These are phyloP conservation scores for Penicillium sp. DNA, from an alignment of 2,329 filamentous ascomycete genomes.

Conservation along the genomic window DNA sequence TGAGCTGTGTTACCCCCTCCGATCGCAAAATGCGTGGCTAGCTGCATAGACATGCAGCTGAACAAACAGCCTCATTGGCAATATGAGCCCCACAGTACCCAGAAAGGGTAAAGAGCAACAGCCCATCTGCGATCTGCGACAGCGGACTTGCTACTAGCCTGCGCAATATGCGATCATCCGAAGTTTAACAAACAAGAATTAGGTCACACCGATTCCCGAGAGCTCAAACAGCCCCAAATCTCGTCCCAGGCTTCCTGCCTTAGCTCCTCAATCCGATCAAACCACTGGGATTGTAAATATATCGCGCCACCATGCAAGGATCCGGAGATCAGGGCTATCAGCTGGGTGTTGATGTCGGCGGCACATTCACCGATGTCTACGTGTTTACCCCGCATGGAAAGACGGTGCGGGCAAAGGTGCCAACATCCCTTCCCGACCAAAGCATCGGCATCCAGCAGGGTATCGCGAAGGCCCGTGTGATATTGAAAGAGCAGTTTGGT, in stretches of 20 bases:
- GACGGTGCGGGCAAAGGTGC: slow-evolving; percentile 50
- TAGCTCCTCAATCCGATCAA: not conserved
- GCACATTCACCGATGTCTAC: slow-evolving; percentile 54
- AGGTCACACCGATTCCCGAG: not conserved
- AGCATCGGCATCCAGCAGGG: slow-evolving; percentile 52
- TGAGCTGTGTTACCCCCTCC: not conserved
- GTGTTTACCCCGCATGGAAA: slow-evolving; percentile 50
- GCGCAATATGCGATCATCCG: not conserved
- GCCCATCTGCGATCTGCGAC: not conserved
- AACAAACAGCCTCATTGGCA: not conserved
- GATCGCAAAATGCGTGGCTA: not conserved
- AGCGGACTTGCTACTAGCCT: not conserved
- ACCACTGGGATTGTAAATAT: not conserved
- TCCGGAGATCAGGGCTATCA: slow-evolving; percentile 16
- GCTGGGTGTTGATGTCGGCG: slow-evolving; percentile 33
- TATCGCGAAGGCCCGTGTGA: slow-evolving; percentile 45
- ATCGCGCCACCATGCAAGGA: not conserved
- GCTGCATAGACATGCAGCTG: not conserved
- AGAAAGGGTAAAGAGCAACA: not conserved
- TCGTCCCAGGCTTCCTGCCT: not conserved
- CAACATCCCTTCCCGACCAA: slow-evolving; percentile 49
- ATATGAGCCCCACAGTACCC: not conserved
- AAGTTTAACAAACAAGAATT: not conserved
- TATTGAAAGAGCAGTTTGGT: slow-evolving; percentile 40
- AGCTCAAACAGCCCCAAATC: not conserved